A percentile compares a stretch with the other conserved stretches of the same genome.
Evolutionary conservation across 2,329 filamentous ascomycete genomes (phyloP).

Genomic region (Graphium sp.): DNA sequence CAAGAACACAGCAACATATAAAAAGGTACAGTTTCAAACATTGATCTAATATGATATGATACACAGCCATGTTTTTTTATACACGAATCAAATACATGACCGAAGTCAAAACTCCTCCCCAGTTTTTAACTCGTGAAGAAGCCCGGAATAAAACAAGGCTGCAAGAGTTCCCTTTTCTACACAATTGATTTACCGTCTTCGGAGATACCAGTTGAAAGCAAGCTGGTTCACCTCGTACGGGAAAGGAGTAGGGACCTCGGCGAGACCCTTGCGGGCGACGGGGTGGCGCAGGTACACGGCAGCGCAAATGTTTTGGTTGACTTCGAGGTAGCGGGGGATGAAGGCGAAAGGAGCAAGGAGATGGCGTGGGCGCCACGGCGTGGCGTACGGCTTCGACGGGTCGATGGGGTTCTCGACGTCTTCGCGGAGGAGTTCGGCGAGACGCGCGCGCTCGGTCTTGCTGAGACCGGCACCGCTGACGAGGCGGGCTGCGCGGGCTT

Average conservation of each 20-base stretch:
- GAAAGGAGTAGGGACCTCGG: conserved; percentile 79
- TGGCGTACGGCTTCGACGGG: conserved; percentile 64
- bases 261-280: conserved; percentile 64
- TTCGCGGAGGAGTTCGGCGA: conserved; percentile 39
- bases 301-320: conserved; percentile 92
- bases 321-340: conserved; percentile 87
- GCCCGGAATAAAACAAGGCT: no score
- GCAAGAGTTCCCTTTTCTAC: no score
- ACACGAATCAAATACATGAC: no score
- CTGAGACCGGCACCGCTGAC: conserved; percentile 17
- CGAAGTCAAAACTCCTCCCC: no score
- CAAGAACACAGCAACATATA: no score
- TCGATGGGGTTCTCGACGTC: conserved; percentile 66
- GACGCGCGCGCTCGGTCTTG: conserved; percentile 31
- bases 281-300: conserved; percentile 92
- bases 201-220: conserved; percentile 89
- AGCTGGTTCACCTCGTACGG: conserved; percentile 52
- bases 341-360: conserved; percentile 91
- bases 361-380: conserved; percentile 73
- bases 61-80: no score
- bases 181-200: conserved; percentile 50
- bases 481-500: no score
- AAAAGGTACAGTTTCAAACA: no score
- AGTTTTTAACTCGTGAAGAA: no score
- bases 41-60: no score